phyloP scores from a whole-genome alignment of 2,329 filamentous ascomycete species.

The Colletotrichum orbiculare region DNA sequence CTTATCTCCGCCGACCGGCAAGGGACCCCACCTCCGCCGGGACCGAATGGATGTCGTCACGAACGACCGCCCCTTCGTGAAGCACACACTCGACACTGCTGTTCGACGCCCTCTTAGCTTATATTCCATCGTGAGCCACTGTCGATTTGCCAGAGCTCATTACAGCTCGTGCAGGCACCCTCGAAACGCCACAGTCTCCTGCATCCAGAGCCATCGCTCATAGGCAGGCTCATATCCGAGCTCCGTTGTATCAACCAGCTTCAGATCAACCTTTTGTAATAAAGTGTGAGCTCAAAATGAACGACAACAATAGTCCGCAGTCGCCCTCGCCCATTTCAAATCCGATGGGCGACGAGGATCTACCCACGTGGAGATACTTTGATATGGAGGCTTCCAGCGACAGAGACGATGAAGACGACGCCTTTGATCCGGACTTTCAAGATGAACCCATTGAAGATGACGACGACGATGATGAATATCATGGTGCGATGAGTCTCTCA shows the following conservation, averaged over 20 bases:
- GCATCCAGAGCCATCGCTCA: conserved; percentile 18
- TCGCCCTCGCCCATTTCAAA: conserved; percentile 2
- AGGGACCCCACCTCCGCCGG: conserved; percentile 30
- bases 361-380: conserved; percentile 20
- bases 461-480: conserved; percentile 36
- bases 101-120: background rate
- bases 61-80: conserved; percentile 28
- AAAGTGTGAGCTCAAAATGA: conserved; percentile 22
- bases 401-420: conserved; percentile 49
- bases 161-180: background rate
- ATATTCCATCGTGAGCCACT: background rate
- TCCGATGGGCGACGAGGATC: background rate
- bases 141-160: background rate
- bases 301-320: background rate
- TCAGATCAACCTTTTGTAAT: conserved; percentile 30
- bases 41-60: conserved; percentile 36
- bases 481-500: conserved; percentile 9
- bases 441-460: conserved; percentile 43
- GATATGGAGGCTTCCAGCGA: conserved; percentile 39
- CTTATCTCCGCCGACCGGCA: conserved; percentile 35
- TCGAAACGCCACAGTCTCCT: conserved; percentile 2
- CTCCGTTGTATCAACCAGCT: conserved; percentile 33
- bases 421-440: conserved; percentile 41
- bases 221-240: conserved; percentile 34
- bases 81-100: conserved; percentile 20